These are phyloP conservation scores for Alternaria triticina DNA, from an alignment of 2,329 filamentous ascomycete species.

Conservation along the genomic window DNA sequence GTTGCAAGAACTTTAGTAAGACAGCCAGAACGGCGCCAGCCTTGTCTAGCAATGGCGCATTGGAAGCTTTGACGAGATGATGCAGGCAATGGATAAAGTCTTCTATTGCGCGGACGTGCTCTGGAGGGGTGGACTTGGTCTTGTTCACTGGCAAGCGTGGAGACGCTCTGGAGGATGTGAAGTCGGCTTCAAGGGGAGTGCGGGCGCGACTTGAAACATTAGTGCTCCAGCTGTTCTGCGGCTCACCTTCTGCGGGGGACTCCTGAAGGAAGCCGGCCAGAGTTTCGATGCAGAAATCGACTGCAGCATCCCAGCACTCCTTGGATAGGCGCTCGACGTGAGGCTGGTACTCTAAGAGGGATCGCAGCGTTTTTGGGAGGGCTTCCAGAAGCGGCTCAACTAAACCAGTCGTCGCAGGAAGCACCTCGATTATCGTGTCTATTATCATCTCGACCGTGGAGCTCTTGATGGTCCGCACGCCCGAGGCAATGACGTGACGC, in stretches of 20 bases:
- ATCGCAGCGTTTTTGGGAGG: constrained; percentile 77
- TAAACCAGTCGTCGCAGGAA: constrained; percentile 68
- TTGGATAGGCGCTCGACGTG: constrained; percentile 80
- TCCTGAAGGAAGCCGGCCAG: constrained; percentile 52
- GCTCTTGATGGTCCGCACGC: constrained; percentile 69
- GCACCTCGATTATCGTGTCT: constrained; percentile 79
- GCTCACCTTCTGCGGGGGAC: constrained; percentile 23
- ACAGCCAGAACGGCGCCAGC: constrained; percentile 63
- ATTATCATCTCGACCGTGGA: constrained; percentile 82
- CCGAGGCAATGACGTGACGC: constrained; percentile 73
- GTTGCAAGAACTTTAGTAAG: constrained; percentile 67
- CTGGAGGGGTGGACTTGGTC: constrained; percentile 27
- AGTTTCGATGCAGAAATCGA: constrained; percentile 73
- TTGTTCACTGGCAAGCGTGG: constrained; percentile 28
- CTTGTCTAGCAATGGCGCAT: constrained; percentile 68
- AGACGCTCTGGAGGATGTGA: constrained; percentile 30
- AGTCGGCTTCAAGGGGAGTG: constrained; percentile 41
- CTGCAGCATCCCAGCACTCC: constrained; percentile 71
- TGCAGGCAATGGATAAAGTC: constrained; percentile 67
- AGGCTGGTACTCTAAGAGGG: constrained; percentile 73
- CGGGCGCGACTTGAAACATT: constrained; percentile 36
- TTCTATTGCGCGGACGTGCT: constrained; percentile 35
- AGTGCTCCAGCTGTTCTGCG: constrained; percentile 38
- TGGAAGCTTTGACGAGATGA: constrained; percentile 67
- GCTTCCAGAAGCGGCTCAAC: constrained; percentile 74